Base-by-base conservation (phyloP, 306 rosid species). In the Glycyrrhiza uralensis region DNA sequence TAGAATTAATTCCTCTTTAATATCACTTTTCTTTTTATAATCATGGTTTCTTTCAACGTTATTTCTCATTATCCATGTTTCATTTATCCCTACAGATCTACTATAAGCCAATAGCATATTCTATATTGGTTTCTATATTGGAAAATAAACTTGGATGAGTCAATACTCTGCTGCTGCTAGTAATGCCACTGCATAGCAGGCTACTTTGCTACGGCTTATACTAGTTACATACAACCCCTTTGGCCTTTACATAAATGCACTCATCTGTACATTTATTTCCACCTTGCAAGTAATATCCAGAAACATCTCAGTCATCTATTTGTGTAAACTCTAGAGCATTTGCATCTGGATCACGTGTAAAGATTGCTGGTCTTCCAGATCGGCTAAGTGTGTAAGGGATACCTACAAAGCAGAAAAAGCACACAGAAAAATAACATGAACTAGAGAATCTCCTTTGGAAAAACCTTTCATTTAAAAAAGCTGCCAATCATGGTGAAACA, bases 331-430 rank as follows among this genome's bases (percentile, higher is more conserved):
- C 99, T 29, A 91, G 66, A 56, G 97, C 99, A 82, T 94, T 94
- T 74, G 92, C 82, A 77, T 93, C 97, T 1, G 98, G 98, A 78
- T 89, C 97, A 41, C 97, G 87, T 6, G 94, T 85, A 67, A 91
- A 94, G 32, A 94, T 89, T 19, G 99, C 99, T 6, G 99, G 98
- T 84, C 99, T 86, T 75, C 99, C 97, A 7, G 99, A 94, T 49
- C 80, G 87, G 80, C 99, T 89, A 46, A 91, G 99, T 5, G 97
- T 94, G 82, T 91, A 94, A 11, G 97, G 74, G 19, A 91, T 87
- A 46, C 93, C 98, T 94, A 36, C 89, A 72, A 26, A 4, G 72
- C 13, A 60, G 61, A 67, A 67, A 65, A 57, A 63, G 7, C 52
- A 54, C 28, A 61, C 2, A 51, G 41, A 33, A 68, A n/a, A 11